Evolutionary conservation across 768 basidiomycete species (phyloP).

Genomic region (Boletellus ananas): DNA sequence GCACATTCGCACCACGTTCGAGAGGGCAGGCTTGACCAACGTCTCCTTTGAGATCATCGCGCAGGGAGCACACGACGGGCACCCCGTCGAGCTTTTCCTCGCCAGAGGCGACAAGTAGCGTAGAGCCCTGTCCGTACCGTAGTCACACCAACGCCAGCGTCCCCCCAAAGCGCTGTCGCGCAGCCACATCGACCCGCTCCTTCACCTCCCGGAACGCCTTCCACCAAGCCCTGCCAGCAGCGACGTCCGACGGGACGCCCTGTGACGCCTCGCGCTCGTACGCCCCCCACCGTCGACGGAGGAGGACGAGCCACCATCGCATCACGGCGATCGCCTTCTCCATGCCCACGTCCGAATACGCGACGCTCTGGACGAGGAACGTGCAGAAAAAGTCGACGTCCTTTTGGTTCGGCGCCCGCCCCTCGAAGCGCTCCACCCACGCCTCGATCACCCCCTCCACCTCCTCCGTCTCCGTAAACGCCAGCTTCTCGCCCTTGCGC

Average conservation of each 20-base stretch:
- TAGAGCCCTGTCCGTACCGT: background rate
- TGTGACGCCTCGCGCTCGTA: constrained; percentile 44
- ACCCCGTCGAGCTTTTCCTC: constrained; percentile 48
- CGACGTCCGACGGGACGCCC: constrained; percentile 34
- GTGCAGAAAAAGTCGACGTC: constrained; percentile 75
- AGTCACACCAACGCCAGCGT: constrained; percentile 54
- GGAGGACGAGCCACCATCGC: constrained; percentile 78
- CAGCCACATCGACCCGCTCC: constrained; percentile 59
- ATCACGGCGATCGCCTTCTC: constrained; percentile 67
- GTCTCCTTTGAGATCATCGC: constrained; percentile 38
- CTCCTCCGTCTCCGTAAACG: constrained; percentile 64
- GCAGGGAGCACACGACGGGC: constrained; percentile 30
- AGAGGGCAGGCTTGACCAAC: constrained; percentile 47
- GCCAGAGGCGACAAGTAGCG: constrained; percentile 46
- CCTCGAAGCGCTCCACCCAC: constrained; percentile 69
- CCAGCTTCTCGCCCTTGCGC: constrained; percentile 48
- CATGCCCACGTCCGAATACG: constrained; percentile 63
- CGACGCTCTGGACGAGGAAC: constrained; percentile 67
- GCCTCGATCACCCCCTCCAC: constrained; percentile 66
- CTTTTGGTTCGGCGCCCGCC: constrained; percentile 61
- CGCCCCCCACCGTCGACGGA: constrained; percentile 60
- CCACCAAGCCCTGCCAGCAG: constrained; percentile 84
- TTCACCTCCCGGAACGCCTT: constrained; percentile 68
- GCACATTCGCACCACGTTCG: constrained; percentile 49
- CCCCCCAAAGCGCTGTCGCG: constrained; percentile 70